phyloP scores from a whole-genome alignment of 768 basidiomycete genomes.

The Mycena pura region DNA sequence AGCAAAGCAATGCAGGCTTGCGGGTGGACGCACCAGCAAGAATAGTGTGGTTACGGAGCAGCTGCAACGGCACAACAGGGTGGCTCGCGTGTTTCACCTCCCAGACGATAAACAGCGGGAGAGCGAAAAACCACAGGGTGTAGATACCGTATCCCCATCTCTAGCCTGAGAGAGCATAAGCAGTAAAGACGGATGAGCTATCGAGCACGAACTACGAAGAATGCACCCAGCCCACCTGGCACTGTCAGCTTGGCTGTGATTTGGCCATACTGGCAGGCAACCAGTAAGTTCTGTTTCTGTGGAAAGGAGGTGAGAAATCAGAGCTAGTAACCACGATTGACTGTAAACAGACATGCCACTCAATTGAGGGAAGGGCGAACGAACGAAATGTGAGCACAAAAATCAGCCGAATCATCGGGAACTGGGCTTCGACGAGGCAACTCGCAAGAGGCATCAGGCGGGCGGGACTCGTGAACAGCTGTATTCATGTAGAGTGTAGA shows the following conservation, averaged over 20 bases:
- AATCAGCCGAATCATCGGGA: neutral
- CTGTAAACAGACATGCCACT: no score
- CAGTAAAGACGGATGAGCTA: neutral
- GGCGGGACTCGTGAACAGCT: neutral
- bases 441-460: slow-evolving; percentile 1
- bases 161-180: slow-evolving; percentile 43
- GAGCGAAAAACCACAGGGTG: slow-evolving; percentile 34
- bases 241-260: slow-evolving; percentile 45
- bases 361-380: slow-evolving; percentile 6
- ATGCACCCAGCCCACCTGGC: slow-evolving; percentile 42
- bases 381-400: slow-evolving; percentile 3
- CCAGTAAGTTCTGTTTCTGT: no score
- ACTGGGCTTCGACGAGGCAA: slow-evolving; percentile 2
- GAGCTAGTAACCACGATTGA: no score
- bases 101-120: slow-evolving; percentile 42
- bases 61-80: slow-evolving; percentile 56
- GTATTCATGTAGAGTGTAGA: neutral
- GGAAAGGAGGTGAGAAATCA: no score
- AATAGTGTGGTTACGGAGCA: slow-evolving; percentile 53
- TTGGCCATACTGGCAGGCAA: slow-evolving; percentile 45
- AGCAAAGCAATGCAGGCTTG: no score
- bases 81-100: slow-evolving; percentile 45
- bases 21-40: slow-evolving; percentile 44
- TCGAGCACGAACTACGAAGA: neutral
- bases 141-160: slow-evolving; percentile 42